These are phyloP conservation scores for Coemansia sp. DNA, from an alignment of 192 early-diverging fungal genomes.

Conservation along the genomic window DNA sequence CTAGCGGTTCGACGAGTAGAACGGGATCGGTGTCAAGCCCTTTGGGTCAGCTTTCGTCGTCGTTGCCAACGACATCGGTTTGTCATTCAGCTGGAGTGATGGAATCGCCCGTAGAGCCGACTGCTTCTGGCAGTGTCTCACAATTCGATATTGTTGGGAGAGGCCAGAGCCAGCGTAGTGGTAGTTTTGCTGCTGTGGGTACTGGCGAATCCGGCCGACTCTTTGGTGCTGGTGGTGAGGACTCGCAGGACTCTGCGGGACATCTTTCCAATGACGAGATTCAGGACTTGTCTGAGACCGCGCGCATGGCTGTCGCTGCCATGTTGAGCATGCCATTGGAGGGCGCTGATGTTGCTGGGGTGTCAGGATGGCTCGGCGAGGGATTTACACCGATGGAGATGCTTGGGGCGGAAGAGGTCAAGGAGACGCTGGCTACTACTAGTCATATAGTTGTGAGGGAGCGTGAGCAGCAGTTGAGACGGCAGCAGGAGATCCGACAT, in stretches of 20 bases:
- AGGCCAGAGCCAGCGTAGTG: neutral
- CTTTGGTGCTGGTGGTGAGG: neutral
- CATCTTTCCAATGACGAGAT: slow-evolving; percentile 34
- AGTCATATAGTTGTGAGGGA: slow-evolving; percentile 47
- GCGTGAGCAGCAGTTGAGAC: slow-evolving; percentile 43
- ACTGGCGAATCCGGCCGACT: neutral
- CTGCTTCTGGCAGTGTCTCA: slow-evolving; percentile 11
- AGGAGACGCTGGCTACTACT: slow-evolving; percentile 42
- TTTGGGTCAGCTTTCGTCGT: slow-evolving; percentile 5
- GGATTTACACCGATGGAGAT: slow-evolving; percentile 47
- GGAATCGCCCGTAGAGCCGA: slow-evolving; percentile 29
- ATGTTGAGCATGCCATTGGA: slow-evolving; percentile 47
- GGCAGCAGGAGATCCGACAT: slow-evolving; percentile 28
- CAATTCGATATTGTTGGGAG: slow-evolving; percentile 14
- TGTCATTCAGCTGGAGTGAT: slow-evolving; percentile 1
- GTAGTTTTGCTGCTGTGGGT: neutral
- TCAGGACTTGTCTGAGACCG: slow-evolving; percentile 36
- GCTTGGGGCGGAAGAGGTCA: slow-evolving; percentile 34
- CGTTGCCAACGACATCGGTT: neutral
- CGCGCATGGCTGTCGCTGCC: slow-evolving; percentile 35
- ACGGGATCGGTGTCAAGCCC: neutral
- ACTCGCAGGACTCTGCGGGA: slow-evolving; percentile 3
- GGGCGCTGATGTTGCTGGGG: slow-evolving; percentile 43
- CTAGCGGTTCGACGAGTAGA: neutral
- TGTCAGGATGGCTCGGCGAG: slow-evolving; percentile 48